phyloP scores from a whole-genome alignment of 2,329 filamentous ascomycete species.

The Didymella pinodella region DNA sequence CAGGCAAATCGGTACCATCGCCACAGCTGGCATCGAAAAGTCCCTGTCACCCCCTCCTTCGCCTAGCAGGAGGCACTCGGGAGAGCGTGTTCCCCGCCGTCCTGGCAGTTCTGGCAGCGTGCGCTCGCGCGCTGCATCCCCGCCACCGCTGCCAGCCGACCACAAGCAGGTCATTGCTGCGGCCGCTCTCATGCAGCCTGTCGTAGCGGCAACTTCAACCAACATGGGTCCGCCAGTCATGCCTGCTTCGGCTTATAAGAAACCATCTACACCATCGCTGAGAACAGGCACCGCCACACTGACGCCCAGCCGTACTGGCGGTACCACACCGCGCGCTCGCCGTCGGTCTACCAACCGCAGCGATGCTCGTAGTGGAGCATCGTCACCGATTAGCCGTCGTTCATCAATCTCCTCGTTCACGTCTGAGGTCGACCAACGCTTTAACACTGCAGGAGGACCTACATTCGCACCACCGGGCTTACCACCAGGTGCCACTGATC shows the following conservation, averaged over 20 bases:
- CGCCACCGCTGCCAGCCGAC: constrained; percentile 81
- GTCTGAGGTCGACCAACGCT: constrained; percentile 89
- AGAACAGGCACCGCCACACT: constrained; percentile 53
- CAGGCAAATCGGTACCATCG: constrained; percentile 37
- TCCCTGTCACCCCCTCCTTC: constrained; percentile 46
- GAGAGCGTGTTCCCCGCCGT: constrained; percentile 57
- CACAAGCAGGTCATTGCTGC: constrained; percentile 87
- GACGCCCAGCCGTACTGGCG: constrained; percentile 54
- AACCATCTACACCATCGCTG: constrained; percentile 53
- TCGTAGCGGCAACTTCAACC: constrained; percentile 49
- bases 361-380: constrained; percentile 54
- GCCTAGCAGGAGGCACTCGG: constrained; percentile 41
- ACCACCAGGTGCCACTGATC: constrained; percentile 76
- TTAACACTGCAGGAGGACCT: constrained; percentile 68
- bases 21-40: constrained; percentile 43
- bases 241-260: constrained; percentile 77
- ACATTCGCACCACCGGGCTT: constrained; percentile 66
- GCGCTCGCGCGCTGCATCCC: constrained; percentile 58
- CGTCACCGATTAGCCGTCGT: constrained; percentile 67
- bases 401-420: constrained; percentile 95
- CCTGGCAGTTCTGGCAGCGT: constrained; percentile 78
- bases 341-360: constrained; percentile 53
- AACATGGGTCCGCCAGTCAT: constrained; percentile 85
- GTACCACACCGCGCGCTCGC: constrained; percentile 64
- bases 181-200: constrained; percentile 64